These are phyloP conservation scores for Clavaria fumosa DNA, from an alignment of 768 basidiomycete genomes.

Conservation along the genomic window DNA sequence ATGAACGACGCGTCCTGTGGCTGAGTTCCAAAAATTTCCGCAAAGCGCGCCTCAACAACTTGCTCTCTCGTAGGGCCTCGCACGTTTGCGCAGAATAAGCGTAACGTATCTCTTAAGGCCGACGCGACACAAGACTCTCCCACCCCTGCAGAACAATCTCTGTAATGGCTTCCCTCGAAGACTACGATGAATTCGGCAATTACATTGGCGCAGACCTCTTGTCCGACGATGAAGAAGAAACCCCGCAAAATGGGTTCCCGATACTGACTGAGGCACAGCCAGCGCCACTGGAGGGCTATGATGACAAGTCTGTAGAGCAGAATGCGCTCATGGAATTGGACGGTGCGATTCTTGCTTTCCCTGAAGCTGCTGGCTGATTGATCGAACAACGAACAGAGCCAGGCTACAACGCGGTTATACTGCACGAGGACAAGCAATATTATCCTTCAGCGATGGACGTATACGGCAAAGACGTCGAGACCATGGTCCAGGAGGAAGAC, in stretches of 20 bases:
- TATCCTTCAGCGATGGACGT: conserved; percentile 87
- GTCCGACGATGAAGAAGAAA: conserved; percentile 66
- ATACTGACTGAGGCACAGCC: conserved; percentile 19
- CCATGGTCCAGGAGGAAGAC: conserved; percentile 96
- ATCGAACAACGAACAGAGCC: conserved; percentile 35
- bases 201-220: conserved; percentile 93
- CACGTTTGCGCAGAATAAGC: no score
- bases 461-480: conserved; percentile 89
- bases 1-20: conserved; percentile 4
- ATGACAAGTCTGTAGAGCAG: conserved; percentile 48
- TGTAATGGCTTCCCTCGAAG: conserved; percentile 45
- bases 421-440: conserved; percentile 98
- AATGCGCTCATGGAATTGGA: conserved; percentile 76
- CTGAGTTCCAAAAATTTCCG: conserved; percentile 21
- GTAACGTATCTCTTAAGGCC: background rate
- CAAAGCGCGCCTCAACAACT: no score
- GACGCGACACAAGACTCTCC: background rate
- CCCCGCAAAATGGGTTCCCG: conserved; percentile 35
- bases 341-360: conserved; percentile 41
- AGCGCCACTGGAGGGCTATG: conserved; percentile 70
- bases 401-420: conserved; percentile 63
- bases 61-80: no score
- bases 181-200: conserved; percentile 93
- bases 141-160: background rate
- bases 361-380: no score